phyloP scores from a whole-genome alignment of 164 flowering plant genomes.

The Cinnamomum micranthum region DNA sequence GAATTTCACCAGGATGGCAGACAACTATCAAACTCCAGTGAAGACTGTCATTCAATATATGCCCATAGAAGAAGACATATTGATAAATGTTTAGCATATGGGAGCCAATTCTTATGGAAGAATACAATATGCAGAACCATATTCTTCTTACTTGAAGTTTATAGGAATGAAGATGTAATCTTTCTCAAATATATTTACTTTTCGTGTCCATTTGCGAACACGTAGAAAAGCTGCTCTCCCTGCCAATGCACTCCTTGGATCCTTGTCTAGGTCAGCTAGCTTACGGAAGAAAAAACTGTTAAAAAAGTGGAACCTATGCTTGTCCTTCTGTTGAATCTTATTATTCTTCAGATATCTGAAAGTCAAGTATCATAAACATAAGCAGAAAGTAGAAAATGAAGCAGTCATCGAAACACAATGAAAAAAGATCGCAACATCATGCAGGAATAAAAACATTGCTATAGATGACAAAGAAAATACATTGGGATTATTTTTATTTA shows the following conservation, averaged over 20 bases:
- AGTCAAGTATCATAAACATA: background rate
- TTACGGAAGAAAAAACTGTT: constrained; percentile 95
- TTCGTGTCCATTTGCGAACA: constrained; percentile 96
- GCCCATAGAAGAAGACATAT: background rate
- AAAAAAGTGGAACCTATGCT: constrained; percentile 67
- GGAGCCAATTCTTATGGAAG: background rate
- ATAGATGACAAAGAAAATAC: too few relatives aligned
- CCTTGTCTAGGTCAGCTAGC: constrained; percentile 85
- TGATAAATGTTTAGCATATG: background rate
- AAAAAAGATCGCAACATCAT: background rate
- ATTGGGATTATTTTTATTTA: too few relatives aligned
- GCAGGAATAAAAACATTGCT: background rate
- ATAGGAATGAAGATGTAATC: constrained; percentile 89
- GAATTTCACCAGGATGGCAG: constrained; percentile 89
- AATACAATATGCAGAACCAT: constrained; percentile 1
- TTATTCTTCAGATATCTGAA: constrained; percentile 77
- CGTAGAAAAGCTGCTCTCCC: constrained; percentile 88
- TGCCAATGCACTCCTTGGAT: constrained; percentile 65
- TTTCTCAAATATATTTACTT: constrained; percentile 83
- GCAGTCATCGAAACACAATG: background rate
- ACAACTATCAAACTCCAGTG: constrained; percentile 95
- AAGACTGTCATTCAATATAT: constrained; percentile 40
- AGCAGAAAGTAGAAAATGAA: constrained; percentile 1
- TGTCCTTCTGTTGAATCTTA: constrained; percentile 39
- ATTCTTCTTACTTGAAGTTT: constrained; percentile 71